Percentiles rank a stretch among this genome's conserved stretches.
Evolutionary conservation across 164 flowering plant genomes (phyloP).

Genomic region (Warburgia ugandensis): DNA sequence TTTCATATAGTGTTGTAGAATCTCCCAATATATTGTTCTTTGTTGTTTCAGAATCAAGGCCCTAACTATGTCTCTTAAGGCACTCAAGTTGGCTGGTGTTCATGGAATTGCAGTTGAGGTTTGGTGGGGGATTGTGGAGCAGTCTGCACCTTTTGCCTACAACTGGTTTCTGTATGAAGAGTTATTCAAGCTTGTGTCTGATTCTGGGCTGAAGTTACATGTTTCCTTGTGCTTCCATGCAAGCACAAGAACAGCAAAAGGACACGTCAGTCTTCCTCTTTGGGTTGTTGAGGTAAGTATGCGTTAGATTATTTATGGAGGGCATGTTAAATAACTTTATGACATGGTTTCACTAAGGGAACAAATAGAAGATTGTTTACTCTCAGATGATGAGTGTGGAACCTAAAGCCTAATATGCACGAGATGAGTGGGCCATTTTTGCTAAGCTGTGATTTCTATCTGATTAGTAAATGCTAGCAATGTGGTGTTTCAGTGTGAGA

Average conservation of each 20-base stretch:
- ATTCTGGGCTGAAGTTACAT: slow-evolving; percentile 47
- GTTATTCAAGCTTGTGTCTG: slow-evolving; percentile 36
- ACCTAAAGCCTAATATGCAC: slow-evolving; percentile 24
- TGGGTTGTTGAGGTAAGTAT: slow-evolving; percentile 48
- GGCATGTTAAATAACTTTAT: too few relatives aligned
- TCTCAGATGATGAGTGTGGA: slow-evolving; percentile 55
- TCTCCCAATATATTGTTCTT: neutral
- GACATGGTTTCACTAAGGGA: too few relatives aligned
- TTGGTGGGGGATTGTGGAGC: slow-evolving; percentile 69
- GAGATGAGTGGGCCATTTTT: too few relatives aligned
- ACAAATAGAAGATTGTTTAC: slow-evolving; percentile 74
- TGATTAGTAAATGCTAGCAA: too few relatives aligned
- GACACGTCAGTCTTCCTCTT: slow-evolving; percentile 37
- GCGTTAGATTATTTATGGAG: too few relatives aligned
- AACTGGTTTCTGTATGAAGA: slow-evolving; percentile 53
- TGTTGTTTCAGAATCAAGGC: slow-evolving; percentile 36
- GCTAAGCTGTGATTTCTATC: too few relatives aligned
- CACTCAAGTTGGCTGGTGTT: slow-evolving; percentile 64
- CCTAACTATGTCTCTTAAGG: slow-evolving; percentile 43
- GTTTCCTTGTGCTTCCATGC: slow-evolving; percentile 54
- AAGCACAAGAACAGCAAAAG: slow-evolving; percentile 23
- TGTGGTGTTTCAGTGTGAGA: too few relatives aligned
- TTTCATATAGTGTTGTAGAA: slow-evolving; percentile 4
- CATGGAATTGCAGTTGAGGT: slow-evolving; percentile 59
- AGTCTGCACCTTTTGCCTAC: slow-evolving; percentile 37